These are phyloP conservation scores for Plantago major DNA, from an alignment of 257 asterid species.

Conservation along the genomic window DNA sequence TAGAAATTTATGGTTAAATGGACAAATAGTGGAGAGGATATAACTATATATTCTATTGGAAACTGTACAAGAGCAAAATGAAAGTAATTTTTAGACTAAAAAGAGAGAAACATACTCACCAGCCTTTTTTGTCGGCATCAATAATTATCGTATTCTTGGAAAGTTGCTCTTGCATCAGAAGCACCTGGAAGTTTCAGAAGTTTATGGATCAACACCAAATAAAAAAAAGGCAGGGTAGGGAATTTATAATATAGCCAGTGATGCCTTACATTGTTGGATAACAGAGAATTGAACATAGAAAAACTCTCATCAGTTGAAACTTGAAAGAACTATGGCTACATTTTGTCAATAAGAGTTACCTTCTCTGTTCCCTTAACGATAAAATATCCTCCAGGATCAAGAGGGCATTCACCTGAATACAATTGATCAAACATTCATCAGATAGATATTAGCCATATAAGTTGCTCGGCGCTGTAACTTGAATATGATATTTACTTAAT, in stretches of 20 bases:
- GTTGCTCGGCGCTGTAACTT: background rate
- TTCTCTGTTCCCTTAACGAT: constrained; percentile 85
- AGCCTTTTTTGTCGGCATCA: constrained; percentile 80
- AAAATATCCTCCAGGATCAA: constrained; percentile 97
- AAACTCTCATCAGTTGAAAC: too few species aligned
- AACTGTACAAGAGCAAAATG: too few species aligned
- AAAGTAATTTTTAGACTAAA: constrained; percentile 2
- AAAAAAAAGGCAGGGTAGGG: background rate
- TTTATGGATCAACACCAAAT: constrained; percentile 19
- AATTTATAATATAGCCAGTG: background rate
- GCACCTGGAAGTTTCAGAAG: constrained; percentile 58
- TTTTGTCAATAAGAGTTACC: too few species aligned
- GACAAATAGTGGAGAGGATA: background rate
- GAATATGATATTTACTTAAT: background rate
- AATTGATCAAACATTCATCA: constrained; percentile 19
- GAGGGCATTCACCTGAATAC: constrained; percentile 85
- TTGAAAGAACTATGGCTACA: too few species aligned
- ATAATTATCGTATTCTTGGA: constrained; percentile 93
- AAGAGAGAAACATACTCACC: constrained; percentile 41
- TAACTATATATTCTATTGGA: too few species aligned
- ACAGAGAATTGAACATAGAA: too few species aligned
- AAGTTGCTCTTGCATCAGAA: constrained; percentile 94
- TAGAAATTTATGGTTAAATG: too few species aligned
- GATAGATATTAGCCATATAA: constrained; percentile 8
- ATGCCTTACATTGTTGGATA: too few species aligned